Percentiles rank a stretch among this genome's conserved stretches.
These are phyloP conservation scores for Mollisia scopiformis DNA, from an alignment of 2,329 filamentous ascomycete species.

Conservation along the genomic window DNA sequence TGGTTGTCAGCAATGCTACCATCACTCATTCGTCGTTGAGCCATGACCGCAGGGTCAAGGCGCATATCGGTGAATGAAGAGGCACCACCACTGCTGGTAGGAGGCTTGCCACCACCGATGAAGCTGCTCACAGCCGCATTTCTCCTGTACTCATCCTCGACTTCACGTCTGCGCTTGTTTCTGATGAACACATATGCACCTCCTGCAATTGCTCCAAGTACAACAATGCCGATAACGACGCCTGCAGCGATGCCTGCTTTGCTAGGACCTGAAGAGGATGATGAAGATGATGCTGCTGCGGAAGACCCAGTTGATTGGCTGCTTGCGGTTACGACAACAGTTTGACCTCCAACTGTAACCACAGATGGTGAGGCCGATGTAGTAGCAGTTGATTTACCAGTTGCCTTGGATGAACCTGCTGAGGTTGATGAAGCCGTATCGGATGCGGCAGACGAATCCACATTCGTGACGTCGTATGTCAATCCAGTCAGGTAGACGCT, in stretches of 20 bases:
- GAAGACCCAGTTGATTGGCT: constrained; percentile 12
- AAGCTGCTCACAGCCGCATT: constrained; percentile 81
- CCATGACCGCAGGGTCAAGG: constrained; percentile 82
- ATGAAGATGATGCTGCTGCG: constrained; percentile 8
- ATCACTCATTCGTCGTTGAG: constrained; percentile 83
- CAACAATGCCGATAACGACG: constrained; percentile 82
- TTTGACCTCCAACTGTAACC: constrained; percentile 34
- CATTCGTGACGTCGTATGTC: constrained; percentile 19
- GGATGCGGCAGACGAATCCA: constrained; percentile 13
- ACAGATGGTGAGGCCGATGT: constrained; percentile 28
- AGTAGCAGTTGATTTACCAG: constrained; percentile 21
- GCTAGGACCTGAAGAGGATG: constrained; percentile 21
- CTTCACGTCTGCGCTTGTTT: constrained; percentile 72
- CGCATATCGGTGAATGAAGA: constrained; percentile 79
- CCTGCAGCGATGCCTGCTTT: constrained; percentile 86
- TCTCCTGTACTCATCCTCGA: constrained; percentile 83
- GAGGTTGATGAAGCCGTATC: constrained; percentile 8
- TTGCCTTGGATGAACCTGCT: constrained; percentile 12
- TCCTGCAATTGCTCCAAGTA: constrained; percentile 64
- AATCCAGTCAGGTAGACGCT: constrained; percentile 34
- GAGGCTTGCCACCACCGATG: constrained; percentile 65
- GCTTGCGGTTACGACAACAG: constrained; percentile 34
- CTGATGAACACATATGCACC: constrained; percentile 76
- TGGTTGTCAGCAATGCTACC: constrained; percentile 97
- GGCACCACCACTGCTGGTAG: constrained; percentile 58